These are phyloP conservation scores for Tillandsia fasciculata DNA, from an alignment of 176 grass and related monocot genomes.

Conservation along the genomic window DNA sequence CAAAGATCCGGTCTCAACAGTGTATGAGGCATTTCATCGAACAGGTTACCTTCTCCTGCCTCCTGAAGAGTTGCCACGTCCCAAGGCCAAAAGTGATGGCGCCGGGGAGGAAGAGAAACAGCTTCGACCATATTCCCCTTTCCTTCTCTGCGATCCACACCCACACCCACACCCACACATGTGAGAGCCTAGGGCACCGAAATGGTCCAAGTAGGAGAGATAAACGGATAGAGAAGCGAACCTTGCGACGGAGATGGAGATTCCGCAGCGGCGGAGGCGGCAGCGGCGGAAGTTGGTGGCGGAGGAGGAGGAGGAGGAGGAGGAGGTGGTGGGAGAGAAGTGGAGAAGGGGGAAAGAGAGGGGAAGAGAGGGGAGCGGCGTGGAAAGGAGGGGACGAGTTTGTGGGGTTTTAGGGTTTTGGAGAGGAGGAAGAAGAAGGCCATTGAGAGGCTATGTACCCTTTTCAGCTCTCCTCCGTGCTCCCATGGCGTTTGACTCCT, in stretches of 20 bases:
- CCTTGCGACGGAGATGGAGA: slow-evolving; percentile 19
- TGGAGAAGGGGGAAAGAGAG: slow-evolving; percentile 18
- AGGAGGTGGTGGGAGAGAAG: slow-evolving; percentile 19
- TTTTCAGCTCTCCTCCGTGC: not conserved
- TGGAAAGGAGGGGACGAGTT: not conserved
- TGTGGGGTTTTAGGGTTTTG: not conserved
- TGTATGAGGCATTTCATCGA: not conserved
- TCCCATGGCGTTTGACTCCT: not conserved
- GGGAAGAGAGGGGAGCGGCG: not conserved
- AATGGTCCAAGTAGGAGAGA: not conserved
- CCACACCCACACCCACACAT: not conserved
- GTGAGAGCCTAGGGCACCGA: not conserved
- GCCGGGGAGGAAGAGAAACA: slow-evolving; percentile 83
- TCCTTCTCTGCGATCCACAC: slow-evolving; percentile 43
- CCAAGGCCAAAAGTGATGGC: slow-evolving; percentile 94
- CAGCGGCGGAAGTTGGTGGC: slow-evolving; percentile 22
- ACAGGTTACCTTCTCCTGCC: slow-evolving; percentile 68
- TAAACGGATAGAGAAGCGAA: not conserved
- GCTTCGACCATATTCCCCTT: slow-evolving; percentile 55
- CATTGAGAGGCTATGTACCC: not conserved
- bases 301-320: slow-evolving; percentile 1
- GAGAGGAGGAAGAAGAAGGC: not conserved
- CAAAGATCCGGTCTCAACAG: not conserved
- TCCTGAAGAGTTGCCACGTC: slow-evolving; percentile 89
- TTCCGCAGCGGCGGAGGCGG: slow-evolving; percentile 20